Evolutionary conservation across 2,329 filamentous ascomycete genomes (phyloP).

Genomic region (Blastomyces percursus): DNA sequence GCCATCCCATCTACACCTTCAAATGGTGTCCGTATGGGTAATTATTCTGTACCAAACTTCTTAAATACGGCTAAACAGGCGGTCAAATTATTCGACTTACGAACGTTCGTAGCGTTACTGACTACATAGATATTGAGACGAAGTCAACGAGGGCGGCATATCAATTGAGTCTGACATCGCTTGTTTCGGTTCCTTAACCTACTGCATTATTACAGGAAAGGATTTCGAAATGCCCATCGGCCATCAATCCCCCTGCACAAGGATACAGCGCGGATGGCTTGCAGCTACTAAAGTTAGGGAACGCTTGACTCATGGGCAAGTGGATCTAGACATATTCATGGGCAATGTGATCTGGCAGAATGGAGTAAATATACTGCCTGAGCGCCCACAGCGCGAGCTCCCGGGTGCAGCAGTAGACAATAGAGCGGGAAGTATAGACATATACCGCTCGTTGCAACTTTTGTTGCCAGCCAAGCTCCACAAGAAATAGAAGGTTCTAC

Average conservation of each 20-base stretch:
- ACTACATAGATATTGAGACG: slow-evolving; percentile 2
- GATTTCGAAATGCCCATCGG: slow-evolving; percentile 1
- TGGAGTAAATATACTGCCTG: slow-evolving; percentile 1
- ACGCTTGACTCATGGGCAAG: neutral
- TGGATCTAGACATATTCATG: slow-evolving; percentile 4
- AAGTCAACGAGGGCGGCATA: neutral
- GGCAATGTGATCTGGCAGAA: slow-evolving; percentile 2
- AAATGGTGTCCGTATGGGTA: slow-evolving; percentile 2
- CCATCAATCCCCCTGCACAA: neutral
- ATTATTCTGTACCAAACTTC: neutral
- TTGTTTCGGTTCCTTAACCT: slow-evolving; percentile 6
- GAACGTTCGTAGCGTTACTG: neutral
- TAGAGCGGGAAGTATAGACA: neutral
- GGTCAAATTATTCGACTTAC: slow-evolving; percentile 2
- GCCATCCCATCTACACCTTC: slow-evolving; percentile 3
- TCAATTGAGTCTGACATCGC: slow-evolving; percentile 5
- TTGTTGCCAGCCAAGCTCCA: neutral
- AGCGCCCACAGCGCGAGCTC: neutral
- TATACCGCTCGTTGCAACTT: neutral
- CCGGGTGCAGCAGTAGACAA: neutral
- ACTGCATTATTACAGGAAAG: slow-evolving; percentile 2
- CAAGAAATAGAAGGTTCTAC: too few relatives aligned
- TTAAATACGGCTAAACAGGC: neutral
- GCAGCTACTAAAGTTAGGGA: neutral
- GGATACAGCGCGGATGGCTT: neutral